Conservation (phyloP, 1,284 basidiomycete species). For the Apiotrichum siamense region DNA sequence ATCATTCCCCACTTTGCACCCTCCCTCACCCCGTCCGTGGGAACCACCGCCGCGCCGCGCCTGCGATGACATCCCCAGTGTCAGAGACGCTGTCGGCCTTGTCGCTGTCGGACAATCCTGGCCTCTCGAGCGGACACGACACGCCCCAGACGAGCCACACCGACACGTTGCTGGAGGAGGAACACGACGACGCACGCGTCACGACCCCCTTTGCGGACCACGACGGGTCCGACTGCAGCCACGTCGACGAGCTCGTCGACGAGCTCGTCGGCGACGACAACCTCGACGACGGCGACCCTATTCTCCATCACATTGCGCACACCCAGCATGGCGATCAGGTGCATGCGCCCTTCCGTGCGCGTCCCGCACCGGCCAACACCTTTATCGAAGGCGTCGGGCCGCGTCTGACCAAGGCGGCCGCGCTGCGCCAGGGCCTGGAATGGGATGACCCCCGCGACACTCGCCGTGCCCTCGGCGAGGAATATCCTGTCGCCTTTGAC, state of each 20-base stretch:
- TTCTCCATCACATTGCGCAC: slow-evolving; percentile 15
- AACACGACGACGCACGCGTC: neutral
- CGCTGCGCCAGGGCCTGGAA: slow-evolving; percentile 28
- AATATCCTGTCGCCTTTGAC: slow-evolving; percentile 13
- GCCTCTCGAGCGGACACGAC: neutral
- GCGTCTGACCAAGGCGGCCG: slow-evolving; percentile 34
- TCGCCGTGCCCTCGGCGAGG: slow-evolving; percentile 7
- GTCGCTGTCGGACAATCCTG: slow-evolving; percentile 2
- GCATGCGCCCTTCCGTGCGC: slow-evolving; percentile 19
- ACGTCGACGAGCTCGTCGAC: neutral
- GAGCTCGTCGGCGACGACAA: slow-evolving; percentile 5
- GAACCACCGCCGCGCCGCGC: too few species aligned
- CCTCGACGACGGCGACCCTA: slow-evolving; percentile 19
- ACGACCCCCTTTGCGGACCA: neutral
- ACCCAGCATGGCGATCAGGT: neutral
- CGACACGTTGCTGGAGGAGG: too few species aligned
- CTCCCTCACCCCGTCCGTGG: too few species aligned
- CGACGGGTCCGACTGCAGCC: neutral
- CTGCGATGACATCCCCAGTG: neutral
- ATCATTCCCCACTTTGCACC: too few species aligned
- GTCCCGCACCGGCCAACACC: slow-evolving; percentile 22
- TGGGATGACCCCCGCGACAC: slow-evolving; percentile 26
- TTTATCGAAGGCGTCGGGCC: slow-evolving; percentile 22
- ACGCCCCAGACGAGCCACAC: neutral
- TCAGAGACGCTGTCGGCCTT: neutral